Evolutionary conservation across 176 grass and related monocot species (phyloP), one percentile per base, ranked within the genome.

Genomic region (Olyra latifolia): DNA sequence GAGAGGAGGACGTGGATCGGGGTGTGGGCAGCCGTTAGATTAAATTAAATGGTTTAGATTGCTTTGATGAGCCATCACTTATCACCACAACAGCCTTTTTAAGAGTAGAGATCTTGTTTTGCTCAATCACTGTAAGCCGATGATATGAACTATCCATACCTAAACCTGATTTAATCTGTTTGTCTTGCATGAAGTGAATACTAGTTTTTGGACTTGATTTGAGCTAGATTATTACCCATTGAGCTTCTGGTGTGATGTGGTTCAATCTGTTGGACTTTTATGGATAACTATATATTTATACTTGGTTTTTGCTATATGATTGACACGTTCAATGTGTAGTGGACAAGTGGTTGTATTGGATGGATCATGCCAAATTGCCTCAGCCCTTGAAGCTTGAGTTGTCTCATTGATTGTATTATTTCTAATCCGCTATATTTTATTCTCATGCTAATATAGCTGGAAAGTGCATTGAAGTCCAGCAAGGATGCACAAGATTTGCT

Each of bases 401-500:
- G 25, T 83, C 1, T 65, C 66, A 70, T 66, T 79, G 28, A 27
- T 52, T 74, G 40, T 79, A 46, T 29, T 80, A 66, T 46, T 81
- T 78, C 42, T 88, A n/a, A 78, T 44, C 59, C 35, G 7, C 27
- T 72, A 44, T 44, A 64, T 48, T 70, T 63, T 9, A 27, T 69
- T 74, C 27, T 58, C 47, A 55, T 87, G 64, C 48, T 76, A 22
- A 66, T 90, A 60, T 71, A 98, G 96, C 78, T 98, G 81, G 92
- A 98, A 64, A 89, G 82, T 89, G 86, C 92, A 83, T 71, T 93
- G 35, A 95, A 94, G 60, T 87, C 90, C 60, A 71, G 86, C 10
- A 86, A 93, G 70, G 81, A 92, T 81, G 90, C 96, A 78, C 92
- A 95, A 10, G 84, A 83, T 1, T 83, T 91, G n/a, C 66, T 95